Evolutionary conservation across 768 basidiomycete genomes (phyloP), one percentile per base, ranked within the genome.

Genomic region (Boletus reticuloceps): DNA sequence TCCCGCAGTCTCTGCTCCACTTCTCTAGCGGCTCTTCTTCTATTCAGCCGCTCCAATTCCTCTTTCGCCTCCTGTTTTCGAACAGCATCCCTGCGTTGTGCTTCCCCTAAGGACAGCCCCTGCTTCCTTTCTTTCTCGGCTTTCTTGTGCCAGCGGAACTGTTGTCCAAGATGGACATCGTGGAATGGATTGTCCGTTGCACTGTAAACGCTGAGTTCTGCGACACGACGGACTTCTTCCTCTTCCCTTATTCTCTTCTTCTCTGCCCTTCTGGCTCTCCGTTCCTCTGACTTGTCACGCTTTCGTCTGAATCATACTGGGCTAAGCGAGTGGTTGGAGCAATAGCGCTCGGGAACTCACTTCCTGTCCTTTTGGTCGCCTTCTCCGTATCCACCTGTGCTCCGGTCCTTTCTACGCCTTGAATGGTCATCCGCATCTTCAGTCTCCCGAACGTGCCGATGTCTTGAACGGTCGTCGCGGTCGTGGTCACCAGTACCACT

Each of bases 91-190:
- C 82, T 82, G 59, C 79, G 79, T 58, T 89, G 87, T 2, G 89
- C 78, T 65, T 99, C 97, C 0, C 85, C 86, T 1, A 85, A 65
- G 1, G 86, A 82, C 47, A 98, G 65, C 2, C 97, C 97, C 56
- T 84, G 75, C 74, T 96, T 98, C 64, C 84, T 82, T 70, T 99
- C 97, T 76, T 94, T 93, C 71, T 99, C 97, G 27, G 85, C 83
- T 77, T 99, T 99, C 80, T 99, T 99, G 75, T 94, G 91, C 97
- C 97, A 99, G 54, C 90, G 86, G 72, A 99, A 99, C 69, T 95
- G 93, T 68, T 98, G 92, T 20, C 87, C 89, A 32, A 98, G 86
- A 71, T 98, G 98, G 58, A 92, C 87, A 64, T 98, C 97, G 73
- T 97, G 93, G 77, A 98, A 99, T 0, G 97, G 97, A 67, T 98